Evolutionary conservation across 768 basidiomycete species (phyloP), one percentile per base, ranked within the genome.

Genomic region (Rhodosporidiobolus sp.): DNA sequence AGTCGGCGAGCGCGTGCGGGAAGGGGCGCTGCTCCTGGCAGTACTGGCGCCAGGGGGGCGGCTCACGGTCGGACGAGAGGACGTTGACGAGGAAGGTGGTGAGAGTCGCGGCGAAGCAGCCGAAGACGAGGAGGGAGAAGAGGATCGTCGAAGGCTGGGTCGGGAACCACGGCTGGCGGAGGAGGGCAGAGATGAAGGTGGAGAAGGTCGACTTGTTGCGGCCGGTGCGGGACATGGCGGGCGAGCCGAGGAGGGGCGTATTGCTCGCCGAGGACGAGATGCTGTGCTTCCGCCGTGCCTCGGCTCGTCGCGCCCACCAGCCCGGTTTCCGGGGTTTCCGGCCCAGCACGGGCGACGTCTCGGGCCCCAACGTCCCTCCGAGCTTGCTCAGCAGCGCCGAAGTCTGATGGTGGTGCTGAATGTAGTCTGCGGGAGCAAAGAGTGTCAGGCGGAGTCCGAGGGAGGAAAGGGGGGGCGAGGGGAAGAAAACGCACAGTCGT

Each of bases 1-100:
- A 77, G 72, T 93, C 90, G 58, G 94, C 84, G 76, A 90, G 80
- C 0, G 85, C 78, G 28, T 91, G 90, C 53, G 92, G 91, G 79
- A 94, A 94, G 2, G 84, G 79, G 20, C 76, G 69, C 30, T 83
- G 81, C 50, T 79, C 85, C n/a, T 79, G 87, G 82, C 95, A 98
- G 80, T 95, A 96, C 30, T 89, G 88, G 77, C 93, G 87, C 94
- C 94, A 98, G 57, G 94, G 94, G 12, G 96, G 83, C 30, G 93
- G 90, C 63, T 90, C 88, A 81, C 96, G 97, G 85, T 98, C 95
- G 69, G 94, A 94, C 80, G 96, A 94, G 79, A 97, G 86, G 72
- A 94, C 86, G 81, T 96, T 90, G 79, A 93, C 93, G 82, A 97
- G 85, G 66, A 91, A 84, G 70, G 94, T 86, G 43, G 94, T 94